Evolutionary conservation across 441 rosid genomes (phyloP).

Genomic region (Kokia cookei): DNA sequence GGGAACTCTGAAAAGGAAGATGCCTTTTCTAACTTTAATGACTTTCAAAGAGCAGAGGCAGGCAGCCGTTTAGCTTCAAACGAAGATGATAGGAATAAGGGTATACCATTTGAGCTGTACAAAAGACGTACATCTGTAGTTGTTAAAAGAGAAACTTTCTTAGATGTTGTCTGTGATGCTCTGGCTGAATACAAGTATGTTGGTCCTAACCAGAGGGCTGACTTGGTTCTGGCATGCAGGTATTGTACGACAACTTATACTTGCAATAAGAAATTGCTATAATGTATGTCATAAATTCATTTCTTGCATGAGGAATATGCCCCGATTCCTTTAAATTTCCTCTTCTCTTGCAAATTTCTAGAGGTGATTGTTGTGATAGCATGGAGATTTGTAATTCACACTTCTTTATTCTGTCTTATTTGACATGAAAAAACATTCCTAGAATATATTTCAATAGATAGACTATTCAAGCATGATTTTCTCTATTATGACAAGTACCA

Average conservation of each 20-base stretch:
- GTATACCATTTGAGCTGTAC: conserved; percentile 74
- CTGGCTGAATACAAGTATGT: conserved; percentile 88
- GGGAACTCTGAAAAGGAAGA: conserved; percentile 27
- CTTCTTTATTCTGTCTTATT: not conserved
- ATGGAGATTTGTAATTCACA: not conserved
- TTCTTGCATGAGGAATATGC: conserved; percentile 8
- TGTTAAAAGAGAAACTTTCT: conserved; percentile 65
- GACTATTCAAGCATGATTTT: not conserved
- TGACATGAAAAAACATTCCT: not conserved
- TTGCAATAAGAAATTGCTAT: conserved; percentile 3
- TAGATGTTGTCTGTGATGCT: conserved; percentile 73
- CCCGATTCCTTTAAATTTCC: conserved; percentile 5
- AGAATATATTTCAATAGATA: not conserved
- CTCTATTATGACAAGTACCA: not conserved
- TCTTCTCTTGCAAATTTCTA: not conserved
- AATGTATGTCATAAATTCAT: not conserved
- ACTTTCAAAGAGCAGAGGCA: conserved; percentile 21
- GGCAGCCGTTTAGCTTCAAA: conserved; percentile 21
- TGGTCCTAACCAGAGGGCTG: conserved; percentile 92
- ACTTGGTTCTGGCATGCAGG: conserved; percentile 97
- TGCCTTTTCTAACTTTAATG: conserved; percentile 16
- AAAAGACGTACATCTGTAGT: conserved; percentile 82
- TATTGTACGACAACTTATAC: conserved; percentile 14
- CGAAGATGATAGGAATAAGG: conserved; percentile 36
- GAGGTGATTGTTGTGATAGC: not conserved